Conservation (phyloP, 2,329 filamentous ascomycete genomes). For the Calonectria honghensis region DNA sequence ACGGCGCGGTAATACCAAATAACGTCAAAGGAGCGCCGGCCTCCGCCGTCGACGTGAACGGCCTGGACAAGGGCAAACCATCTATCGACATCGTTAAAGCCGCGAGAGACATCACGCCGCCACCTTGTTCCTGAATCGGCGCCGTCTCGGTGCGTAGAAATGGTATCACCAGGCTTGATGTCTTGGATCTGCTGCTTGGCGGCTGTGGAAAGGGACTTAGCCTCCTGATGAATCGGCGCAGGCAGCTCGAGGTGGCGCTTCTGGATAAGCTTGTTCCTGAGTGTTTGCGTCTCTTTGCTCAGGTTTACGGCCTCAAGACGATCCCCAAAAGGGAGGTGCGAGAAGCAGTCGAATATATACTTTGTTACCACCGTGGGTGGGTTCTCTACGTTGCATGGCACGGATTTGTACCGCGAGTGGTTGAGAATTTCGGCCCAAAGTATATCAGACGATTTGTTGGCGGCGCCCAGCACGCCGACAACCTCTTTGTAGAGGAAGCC, state of each 20-base stretch:
- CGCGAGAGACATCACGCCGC: conserved; percentile 69
- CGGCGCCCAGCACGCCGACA: conserved; percentile 65
- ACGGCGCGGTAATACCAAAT: conserved; percentile 84
- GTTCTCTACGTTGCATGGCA: conserved; percentile 35
- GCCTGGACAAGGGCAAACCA: conserved; percentile 84
- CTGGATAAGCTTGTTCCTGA: conserved; percentile 56
- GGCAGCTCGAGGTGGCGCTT: conserved; percentile 56
- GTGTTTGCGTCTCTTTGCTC: conserved; percentile 51
- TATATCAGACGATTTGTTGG: conserved; percentile 59
- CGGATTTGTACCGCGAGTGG: conserved; percentile 59
- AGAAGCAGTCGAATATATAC: conserved; percentile 79
- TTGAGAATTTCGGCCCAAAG: conserved; percentile 73
- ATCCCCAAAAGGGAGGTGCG: conserved; percentile 75
- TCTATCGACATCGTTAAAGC: conserved; percentile 66
- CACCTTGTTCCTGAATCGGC: conserved; percentile 72
- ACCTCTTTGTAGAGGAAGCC: conserved; percentile 81
- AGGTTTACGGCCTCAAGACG: conserved; percentile 65
- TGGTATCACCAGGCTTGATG: conserved; percentile 68
- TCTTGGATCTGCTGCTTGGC: conserved; percentile 51
- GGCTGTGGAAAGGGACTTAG: conserved; percentile 49
- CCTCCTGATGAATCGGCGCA: conserved; percentile 46
- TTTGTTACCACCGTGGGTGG: conserved; percentile 80
- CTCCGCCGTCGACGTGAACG: conserved; percentile 62
- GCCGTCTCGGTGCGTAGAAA: conserved; percentile 67
- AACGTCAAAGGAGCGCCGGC: conserved; percentile 73